phyloP scores from a whole-genome alignment of 129 eudicot genomes.

The Saussurea involucrata region DNA sequence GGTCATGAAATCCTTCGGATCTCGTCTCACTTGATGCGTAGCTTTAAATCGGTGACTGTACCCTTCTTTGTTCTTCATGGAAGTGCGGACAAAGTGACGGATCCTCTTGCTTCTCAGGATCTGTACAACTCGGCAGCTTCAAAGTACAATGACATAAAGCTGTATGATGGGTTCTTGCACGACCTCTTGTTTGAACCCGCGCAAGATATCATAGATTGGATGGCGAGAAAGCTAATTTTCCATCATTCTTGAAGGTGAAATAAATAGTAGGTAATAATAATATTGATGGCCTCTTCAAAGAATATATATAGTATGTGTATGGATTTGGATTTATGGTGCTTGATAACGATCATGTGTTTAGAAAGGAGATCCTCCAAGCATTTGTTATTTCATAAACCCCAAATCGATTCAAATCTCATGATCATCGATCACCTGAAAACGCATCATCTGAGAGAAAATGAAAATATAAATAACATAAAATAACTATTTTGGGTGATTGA shows the following conservation, averaged over 20 bases:
- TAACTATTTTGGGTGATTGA: too few relatives aligned
- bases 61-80: constrained; percentile 98
- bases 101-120: constrained; percentile 93
- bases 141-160: constrained; percentile 77
- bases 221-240: constrained; percentile 53
- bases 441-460: background rate
- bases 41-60: constrained; percentile 68
- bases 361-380: background rate
- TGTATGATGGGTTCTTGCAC: constrained; percentile 89
- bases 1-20: constrained; percentile 94
- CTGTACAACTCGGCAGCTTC: constrained; percentile 82
- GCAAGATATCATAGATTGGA: constrained; percentile 92
- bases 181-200: constrained; percentile 94
- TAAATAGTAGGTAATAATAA: constrained; percentile 27
- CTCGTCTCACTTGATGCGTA: constrained; percentile 68
- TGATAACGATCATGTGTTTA: background rate
- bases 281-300: background rate
- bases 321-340: background rate
- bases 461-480: too few relatives aligned
- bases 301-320: constrained; percentile 2
- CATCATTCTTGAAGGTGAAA: constrained; percentile 15
- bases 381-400: background rate
- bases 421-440: background rate
- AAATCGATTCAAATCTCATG: background rate
- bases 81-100: constrained; percentile 88